A percentile compares a stretch with the other conserved stretches of the same genome.
Conservation (phyloP, 805 yeast species). For the Metschnikowia gelsemii region DNA sequence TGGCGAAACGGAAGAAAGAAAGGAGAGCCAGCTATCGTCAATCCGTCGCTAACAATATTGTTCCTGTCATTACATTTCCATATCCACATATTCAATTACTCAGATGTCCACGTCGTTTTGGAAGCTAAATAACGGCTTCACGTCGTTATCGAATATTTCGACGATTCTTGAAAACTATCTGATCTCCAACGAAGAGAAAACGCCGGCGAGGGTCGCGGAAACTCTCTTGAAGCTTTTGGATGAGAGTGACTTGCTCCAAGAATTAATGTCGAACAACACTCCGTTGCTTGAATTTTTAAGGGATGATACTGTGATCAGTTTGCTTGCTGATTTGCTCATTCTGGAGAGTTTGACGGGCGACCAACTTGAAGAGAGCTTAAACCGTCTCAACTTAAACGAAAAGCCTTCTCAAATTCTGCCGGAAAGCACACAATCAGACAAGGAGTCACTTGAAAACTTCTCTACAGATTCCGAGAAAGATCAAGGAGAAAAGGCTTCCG, state of each 20-base stretch:
- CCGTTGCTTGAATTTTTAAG: conserved; percentile 71
- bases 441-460: neutral
- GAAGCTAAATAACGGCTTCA: conserved; percentile 48
- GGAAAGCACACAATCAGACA: neutral
- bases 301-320: conserved; percentile 40
- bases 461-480: conserved; percentile 1
- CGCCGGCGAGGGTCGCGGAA: conserved; percentile 21
- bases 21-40: too few species aligned
- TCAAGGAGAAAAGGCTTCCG: neutral
- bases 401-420: neutral
- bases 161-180: conserved; percentile 38
- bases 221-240: conserved; percentile 39
- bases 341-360: conserved; percentile 21
- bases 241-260: conserved; percentile 46
- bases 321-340: conserved; percentile 41
- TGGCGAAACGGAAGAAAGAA: too few species aligned
- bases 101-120: conserved; percentile 49
- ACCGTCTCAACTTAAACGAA: conserved; percentile 15
- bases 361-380: conserved; percentile 19
- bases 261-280: conserved; percentile 69
- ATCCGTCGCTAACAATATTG: too few species aligned
- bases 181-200: conserved; percentile 21
- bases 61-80: neutral
- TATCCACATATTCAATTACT: neutral
- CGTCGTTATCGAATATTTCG: conserved; percentile 42